These are phyloP conservation scores for Aspergillus sp. DNA, from an alignment of 2,329 filamentous ascomycete species.

Conservation along the genomic window DNA sequence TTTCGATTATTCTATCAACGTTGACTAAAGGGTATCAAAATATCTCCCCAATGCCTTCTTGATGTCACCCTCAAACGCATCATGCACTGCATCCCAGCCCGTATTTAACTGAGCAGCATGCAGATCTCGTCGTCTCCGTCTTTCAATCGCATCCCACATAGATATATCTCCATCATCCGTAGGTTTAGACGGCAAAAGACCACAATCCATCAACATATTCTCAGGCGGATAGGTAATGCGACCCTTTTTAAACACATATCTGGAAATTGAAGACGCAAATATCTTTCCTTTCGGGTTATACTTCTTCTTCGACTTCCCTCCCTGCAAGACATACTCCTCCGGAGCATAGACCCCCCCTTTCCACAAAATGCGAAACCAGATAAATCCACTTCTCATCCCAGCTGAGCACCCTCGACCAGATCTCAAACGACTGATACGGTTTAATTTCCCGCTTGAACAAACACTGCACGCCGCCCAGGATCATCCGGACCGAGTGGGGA, in stretches of 20 bases:
- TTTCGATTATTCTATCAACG: too few relatives aligned
- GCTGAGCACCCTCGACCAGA: conserved; percentile 61
- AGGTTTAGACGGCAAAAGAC: conserved; percentile 47
- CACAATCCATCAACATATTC: conserved; percentile 34
- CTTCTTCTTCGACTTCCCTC: conserved; percentile 20
- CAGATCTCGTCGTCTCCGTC: too few relatives aligned
- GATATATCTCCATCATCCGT: conserved; percentile 41
- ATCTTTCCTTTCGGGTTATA: conserved; percentile 42
- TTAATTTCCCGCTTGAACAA: conserved; percentile 64
- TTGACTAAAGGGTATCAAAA: too few relatives aligned
- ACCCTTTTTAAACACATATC: conserved; percentile 71
- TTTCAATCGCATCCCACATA: background rate
- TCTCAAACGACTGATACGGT: conserved; percentile 61
- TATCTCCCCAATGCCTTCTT: too few relatives aligned
- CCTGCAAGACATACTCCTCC: conserved; percentile 20
- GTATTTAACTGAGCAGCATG: too few relatives aligned
- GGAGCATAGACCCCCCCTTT: conserved; percentile 50
- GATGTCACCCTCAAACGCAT: too few relatives aligned
- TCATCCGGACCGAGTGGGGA: conserved; percentile 52
- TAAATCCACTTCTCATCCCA: conserved; percentile 77
- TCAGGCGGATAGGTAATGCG: conserved; percentile 70
- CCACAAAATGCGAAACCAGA: conserved; percentile 65
- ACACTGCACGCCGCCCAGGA: conserved; percentile 64
- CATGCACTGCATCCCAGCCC: too few relatives aligned
- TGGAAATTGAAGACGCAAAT: conserved; percentile 64